Percentiles rank a stretch among this genome's conserved stretches.
Conservation (phyloP, 1,284 basidiomycete species). For the Apiotrichum laibachii region DNA sequence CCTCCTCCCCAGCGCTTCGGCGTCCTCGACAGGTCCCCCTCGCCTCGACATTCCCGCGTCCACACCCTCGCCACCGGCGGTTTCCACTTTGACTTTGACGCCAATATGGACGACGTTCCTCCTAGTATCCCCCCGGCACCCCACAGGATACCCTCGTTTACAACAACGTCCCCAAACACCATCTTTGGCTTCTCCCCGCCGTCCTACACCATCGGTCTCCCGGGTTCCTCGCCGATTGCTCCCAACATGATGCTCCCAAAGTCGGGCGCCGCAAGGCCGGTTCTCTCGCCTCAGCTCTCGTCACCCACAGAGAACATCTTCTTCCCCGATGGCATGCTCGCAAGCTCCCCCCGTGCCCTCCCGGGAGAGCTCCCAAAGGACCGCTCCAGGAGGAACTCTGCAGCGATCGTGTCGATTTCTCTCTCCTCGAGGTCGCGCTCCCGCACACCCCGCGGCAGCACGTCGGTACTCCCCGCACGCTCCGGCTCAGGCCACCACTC, state of each 20-base stretch:
- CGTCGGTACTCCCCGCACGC: constrained; percentile 17
- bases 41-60: constrained; percentile 18
- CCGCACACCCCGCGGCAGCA: constrained; percentile 38
- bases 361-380: constrained; percentile 15
- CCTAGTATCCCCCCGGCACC: neutral
- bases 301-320: constrained; percentile 4
- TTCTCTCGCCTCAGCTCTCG: constrained; percentile 11
- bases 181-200: constrained; percentile 9
- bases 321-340: constrained; percentile 13
- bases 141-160: neutral
- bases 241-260: constrained; percentile 11
- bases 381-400: constrained; percentile 40
- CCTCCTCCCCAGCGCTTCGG: constrained; percentile 3
- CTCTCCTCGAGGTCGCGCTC: constrained; percentile 44
- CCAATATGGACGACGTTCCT: neutral
- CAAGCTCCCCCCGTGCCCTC: constrained; percentile 28
- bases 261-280: constrained; percentile 9
- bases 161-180: neutral
- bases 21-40: constrained; percentile 5
- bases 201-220: neutral
- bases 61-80: constrained; percentile 10
- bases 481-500: constrained; percentile 40
- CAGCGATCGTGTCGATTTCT: constrained; percentile 46
- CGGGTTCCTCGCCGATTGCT: constrained; percentile 4
- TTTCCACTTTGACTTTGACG: constrained; percentile 9